Base-by-base conservation (phyloP, 2,329 filamentous ascomycete species). In the Microthyrium microscopicum region DNA sequence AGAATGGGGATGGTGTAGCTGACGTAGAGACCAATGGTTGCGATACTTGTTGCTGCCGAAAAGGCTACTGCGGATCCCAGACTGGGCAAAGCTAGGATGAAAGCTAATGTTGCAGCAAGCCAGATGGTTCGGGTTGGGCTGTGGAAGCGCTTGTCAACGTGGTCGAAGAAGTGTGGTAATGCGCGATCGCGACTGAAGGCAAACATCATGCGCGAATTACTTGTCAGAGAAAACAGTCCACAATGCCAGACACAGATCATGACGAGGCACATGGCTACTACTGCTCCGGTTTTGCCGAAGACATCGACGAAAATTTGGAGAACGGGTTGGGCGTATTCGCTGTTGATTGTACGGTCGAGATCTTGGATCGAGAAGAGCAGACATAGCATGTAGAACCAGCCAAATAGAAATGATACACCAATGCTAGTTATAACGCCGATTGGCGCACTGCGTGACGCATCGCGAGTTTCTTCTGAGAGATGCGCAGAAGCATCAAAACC, bases 171-270 rank as follows among this genome's bases (percentile, higher is more conserved):
- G 7, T 53, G 46, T 20, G 58, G 65, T 46, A 71, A 62, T 13
- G 66, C 67, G n/a, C 62, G 55, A 41, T 71, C 67, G 12, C 67
- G 57, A 0, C 61, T 55, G 42, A 71, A 70, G 1, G 65, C 65
- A 42, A 69, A 71, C 64, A 70, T 70, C 67, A 70, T 71, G 18
- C 67, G 56, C 25, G 57, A 62, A 43, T 70, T 70, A 31, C 56
- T 61, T 0, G 67, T 72, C 54, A 73, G 56, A 32, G 57, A 63
- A 44, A 73, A 72, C 0, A 72, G 54, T 0, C 68, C 68, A 38
- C 66, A 70, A 44, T 72, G 68, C 68, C 68, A 73, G 3, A 72
- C 64, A 36, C 68, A 72, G 20, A 72, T 51, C 41, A 72, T 69
- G 39, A 72, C 57, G 11, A 72, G 48, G 1, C 53, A 58, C 49